Percentiles rank a stretch among this genome's conserved stretches.
These are phyloP conservation scores for Apiospora pterosperma DNA, from an alignment of 2,329 filamentous ascomycete species.

Conservation along the genomic window DNA sequence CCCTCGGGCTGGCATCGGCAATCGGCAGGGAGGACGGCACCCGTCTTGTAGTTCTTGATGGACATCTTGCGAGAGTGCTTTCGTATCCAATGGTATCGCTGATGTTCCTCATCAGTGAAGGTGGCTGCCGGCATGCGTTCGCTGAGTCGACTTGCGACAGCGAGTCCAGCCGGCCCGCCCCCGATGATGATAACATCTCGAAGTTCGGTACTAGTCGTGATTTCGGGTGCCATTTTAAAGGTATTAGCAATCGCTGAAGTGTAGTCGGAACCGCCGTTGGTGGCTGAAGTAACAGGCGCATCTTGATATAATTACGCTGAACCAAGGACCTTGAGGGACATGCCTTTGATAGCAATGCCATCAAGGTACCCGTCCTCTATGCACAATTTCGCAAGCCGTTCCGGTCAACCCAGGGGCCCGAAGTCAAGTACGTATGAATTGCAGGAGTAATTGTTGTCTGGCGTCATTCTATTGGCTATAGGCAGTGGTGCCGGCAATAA, in stretches of 20 bases:
- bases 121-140: slow-evolving; percentile 74
- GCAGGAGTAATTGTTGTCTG: not conserved
- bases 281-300: not conserved
- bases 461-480: not conserved
- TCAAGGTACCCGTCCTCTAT: slow-evolving; percentile 1
- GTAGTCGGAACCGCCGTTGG: not conserved
- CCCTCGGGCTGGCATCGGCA: slow-evolving; percentile 26
- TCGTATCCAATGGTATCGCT: slow-evolving; percentile 74
- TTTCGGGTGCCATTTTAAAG: slow-evolving; percentile 10
- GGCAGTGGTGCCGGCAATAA: no score
- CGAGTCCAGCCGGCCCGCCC: slow-evolving; percentile 72
- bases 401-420: not conserved
- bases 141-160: slow-evolving; percentile 66
- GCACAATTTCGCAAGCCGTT: not conserved
- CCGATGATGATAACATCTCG: slow-evolving; percentile 72
- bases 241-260: not conserved
- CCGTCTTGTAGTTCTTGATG: slow-evolving; percentile 49
- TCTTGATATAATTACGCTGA: not conserved
- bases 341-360: not conserved
- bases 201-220: slow-evolving; percentile 28
- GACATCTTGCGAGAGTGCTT: slow-evolving; percentile 60
- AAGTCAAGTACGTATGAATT: not conserved
- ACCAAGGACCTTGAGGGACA: slow-evolving; percentile 5
- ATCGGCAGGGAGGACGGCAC: slow-evolving; percentile 20
- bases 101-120: slow-evolving; percentile 81